These are phyloP conservation scores for Solanum chiquidenum DNA, from an alignment of 257 asterid species.

Conservation along the genomic window DNA sequence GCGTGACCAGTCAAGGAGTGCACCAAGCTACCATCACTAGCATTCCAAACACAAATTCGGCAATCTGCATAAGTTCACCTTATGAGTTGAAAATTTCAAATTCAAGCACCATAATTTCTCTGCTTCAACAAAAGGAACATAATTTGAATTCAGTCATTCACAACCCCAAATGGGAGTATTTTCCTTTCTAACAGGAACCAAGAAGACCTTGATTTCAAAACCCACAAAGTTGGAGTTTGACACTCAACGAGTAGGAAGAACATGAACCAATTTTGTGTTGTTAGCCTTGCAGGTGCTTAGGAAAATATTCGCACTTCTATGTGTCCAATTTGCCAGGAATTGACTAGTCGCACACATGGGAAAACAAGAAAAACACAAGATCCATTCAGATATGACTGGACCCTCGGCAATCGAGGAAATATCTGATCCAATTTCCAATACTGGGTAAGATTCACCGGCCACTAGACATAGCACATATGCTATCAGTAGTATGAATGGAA, in stretches of 20 bases:
- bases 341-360: not conserved
- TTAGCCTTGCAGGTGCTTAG: not conserved
- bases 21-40: conserved; percentile 92
- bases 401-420: not conserved
- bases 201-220: not conserved
- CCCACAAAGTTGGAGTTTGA: not conserved
- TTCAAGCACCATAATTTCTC: conserved; percentile 7
- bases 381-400: not conserved
- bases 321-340: not conserved
- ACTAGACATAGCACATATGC: not conserved
- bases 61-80: conserved; percentile 51
- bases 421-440: not conserved
- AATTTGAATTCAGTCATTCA: not conserved
- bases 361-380: not conserved
- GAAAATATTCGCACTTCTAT: not conserved
- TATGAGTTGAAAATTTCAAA: not conserved
- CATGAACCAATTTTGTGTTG: not conserved
- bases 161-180: not conserved
- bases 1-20: conserved; percentile 88
- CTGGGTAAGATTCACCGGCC: not conserved
- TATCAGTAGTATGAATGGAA: not conserved
- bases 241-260: not conserved
- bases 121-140: conserved; percentile 1
- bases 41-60: conserved; percentile 97
- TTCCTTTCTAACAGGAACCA: not conserved